Conservation (phyloP, 768 basidiomycete genomes). For the Russula brevipes region DNA sequence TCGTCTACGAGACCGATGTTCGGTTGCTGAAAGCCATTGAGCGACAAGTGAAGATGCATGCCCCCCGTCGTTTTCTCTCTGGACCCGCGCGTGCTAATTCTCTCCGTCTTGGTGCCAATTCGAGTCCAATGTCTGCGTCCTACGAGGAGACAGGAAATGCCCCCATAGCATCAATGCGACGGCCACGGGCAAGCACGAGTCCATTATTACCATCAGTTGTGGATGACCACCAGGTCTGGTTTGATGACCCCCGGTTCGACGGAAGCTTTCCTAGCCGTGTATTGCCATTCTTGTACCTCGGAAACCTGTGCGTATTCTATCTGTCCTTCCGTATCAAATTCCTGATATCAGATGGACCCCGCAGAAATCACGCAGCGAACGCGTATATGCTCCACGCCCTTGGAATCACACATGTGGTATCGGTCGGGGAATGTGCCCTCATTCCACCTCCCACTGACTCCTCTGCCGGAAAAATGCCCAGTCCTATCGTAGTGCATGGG, state of each 20-base stretch:
- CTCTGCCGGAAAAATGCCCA: background rate
- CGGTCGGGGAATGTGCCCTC: constrained; percentile 92
- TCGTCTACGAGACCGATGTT: constrained; percentile 83
- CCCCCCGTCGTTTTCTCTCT: constrained; percentile 14
- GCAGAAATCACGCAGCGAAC: constrained; percentile 87
- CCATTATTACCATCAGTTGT: constrained; percentile 59
- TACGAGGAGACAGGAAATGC: constrained; percentile 24
- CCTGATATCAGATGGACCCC: constrained; percentile 21
- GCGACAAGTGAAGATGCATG: constrained; percentile 24
- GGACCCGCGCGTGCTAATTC: constrained; percentile 6
- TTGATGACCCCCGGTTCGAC: constrained; percentile 88
- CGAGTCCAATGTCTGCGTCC: constrained; percentile 32
- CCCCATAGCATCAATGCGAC: constrained; percentile 26
- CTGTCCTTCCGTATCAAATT: constrained; percentile 12
- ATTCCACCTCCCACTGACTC: constrained; percentile 55
- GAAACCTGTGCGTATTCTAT: constrained; percentile 70
- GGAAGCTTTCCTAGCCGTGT: constrained; percentile 95
- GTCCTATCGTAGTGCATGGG: constrained; percentile 38
- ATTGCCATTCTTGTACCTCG: constrained; percentile 88
- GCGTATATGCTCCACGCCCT: constrained; percentile 94
- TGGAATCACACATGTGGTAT: constrained; percentile 95
- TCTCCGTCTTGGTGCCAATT: constrained; percentile 14
- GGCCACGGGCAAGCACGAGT: constrained; percentile 68
- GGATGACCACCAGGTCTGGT: constrained; percentile 86
- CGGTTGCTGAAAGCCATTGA: constrained; percentile 70